Evolutionary conservation across 345 rosid species (phyloP).

Genomic region (Nasturtium officinale): DNA sequence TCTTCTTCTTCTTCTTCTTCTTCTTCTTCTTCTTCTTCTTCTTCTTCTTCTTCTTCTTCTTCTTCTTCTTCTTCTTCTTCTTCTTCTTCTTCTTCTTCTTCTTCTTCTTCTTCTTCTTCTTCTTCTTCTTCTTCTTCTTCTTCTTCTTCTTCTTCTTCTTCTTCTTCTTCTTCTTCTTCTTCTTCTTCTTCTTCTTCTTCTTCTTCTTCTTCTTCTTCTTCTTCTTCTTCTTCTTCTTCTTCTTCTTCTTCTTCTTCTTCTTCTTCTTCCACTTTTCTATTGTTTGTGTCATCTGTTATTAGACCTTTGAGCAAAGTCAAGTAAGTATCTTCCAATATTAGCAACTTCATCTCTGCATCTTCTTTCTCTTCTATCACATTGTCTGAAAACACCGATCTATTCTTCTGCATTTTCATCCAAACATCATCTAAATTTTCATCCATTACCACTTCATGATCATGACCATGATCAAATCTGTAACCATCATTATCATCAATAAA

Average conservation of each 20-base stretch:
- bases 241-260: background rate
- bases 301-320: conserved; percentile 46
- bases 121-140: background rate
- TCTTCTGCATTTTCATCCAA: conserved; percentile 48
- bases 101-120: conserved; percentile 26
- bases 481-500: conserved; percentile 20
- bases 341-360: conserved; percentile 40
- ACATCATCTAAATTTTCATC: conserved; percentile 48
- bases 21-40: conserved; percentile 16
- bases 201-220: conserved; percentile 21
- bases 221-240: background rate
- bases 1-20: conserved; percentile 2
- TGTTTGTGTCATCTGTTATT: conserved; percentile 29
- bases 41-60: background rate
- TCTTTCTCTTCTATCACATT: conserved; percentile 47
- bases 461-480: background rate
- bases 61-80: conserved; percentile 26
- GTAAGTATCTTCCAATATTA: conserved; percentile 50
- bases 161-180: conserved; percentile 1
- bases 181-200: conserved; percentile 2
- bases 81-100: no score
- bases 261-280: conserved; percentile 22
- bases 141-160: conserved; percentile 11
- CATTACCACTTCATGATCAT: background rate
- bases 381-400: conserved; percentile 28